Percentiles rank a stretch among this genome's conserved stretches.
Evolutionary conservation across 2,329 filamentous ascomycete genomes (phyloP).

Genomic region (Paraphaeosphaeria minitans): DNA sequence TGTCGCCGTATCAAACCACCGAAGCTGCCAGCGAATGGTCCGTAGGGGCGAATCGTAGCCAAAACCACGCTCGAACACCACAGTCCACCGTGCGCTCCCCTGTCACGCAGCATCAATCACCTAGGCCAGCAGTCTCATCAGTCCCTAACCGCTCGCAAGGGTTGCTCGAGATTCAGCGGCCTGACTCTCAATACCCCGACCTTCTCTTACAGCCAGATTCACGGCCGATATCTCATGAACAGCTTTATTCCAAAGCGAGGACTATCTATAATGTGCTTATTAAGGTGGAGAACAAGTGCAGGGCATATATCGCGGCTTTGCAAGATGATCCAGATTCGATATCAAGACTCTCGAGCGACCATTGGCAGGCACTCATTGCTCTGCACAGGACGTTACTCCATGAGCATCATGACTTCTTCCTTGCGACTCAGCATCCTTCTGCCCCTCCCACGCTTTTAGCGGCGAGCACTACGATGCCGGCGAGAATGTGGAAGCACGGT

Average conservation of each 20-base stretch:
- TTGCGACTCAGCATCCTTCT: slow-evolving; percentile 80
- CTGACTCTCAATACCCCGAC: slow-evolving; percentile 42
- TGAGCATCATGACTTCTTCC: slow-evolving; percentile 69
- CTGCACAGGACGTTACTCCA: slow-evolving; percentile 80
- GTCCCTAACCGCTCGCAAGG: slow-evolving; percentile 29
- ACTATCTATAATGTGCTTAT: slow-evolving; percentile 82
- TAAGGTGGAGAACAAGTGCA: slow-evolving; percentile 86
- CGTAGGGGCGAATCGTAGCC: slow-evolving; percentile 26
- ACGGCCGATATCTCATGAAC: slow-evolving; percentile 73
- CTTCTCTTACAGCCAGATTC: slow-evolving; percentile 66
- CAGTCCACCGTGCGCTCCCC: slow-evolving; percentile 19
- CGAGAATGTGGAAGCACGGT: slow-evolving; percentile 90
- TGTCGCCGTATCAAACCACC: slow-evolving; percentile 27
- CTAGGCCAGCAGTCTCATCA: slow-evolving; percentile 18
- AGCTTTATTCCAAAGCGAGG: slow-evolving; percentile 80
- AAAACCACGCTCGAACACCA: slow-evolving; percentile 20
- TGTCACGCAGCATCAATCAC: slow-evolving; percentile 13
- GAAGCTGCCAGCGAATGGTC: slow-evolving; percentile 34
- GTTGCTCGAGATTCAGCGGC: slow-evolving; percentile 42
- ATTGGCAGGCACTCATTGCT: slow-evolving; percentile 84
- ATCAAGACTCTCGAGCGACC: slow-evolving; percentile 61
- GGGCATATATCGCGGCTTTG: slow-evolving; percentile 60
- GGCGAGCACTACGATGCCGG: slow-evolving; percentile 87
- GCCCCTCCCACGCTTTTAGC: slow-evolving; percentile 74
- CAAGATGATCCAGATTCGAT: slow-evolving; percentile 55